Evolutionary conservation across 2,329 filamentous ascomycete genomes (phyloP).

Genomic region (Pseudogymnoascus sp.): DNA sequence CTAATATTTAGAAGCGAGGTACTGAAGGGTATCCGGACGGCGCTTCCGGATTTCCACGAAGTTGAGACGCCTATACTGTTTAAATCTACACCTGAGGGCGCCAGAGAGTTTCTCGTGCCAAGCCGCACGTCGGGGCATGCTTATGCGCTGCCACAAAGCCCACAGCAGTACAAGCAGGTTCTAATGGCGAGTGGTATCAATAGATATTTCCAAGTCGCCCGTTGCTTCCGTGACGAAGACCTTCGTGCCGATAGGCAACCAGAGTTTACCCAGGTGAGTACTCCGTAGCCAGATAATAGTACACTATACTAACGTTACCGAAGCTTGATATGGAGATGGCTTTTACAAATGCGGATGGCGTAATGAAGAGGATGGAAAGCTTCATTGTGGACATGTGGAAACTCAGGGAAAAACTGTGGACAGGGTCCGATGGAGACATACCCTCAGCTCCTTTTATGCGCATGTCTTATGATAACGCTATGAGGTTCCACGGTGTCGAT

Average conservation of each 20-base stretch:
- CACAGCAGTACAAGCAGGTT: constrained; percentile 97
- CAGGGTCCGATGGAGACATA: constrained; percentile 3
- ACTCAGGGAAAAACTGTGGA: not conserved
- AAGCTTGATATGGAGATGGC: constrained; percentile 91
- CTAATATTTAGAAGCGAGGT: constrained; percentile 59
- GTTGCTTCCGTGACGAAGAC: constrained; percentile 93
- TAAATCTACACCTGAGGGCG: constrained; percentile 95
- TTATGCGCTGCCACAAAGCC: constrained; percentile 91
- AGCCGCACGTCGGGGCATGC: constrained; percentile 67
- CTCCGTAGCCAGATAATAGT: not conserved
- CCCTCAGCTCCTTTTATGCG: constrained; percentile 16
- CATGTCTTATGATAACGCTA: constrained; percentile 66
- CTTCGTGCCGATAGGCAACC: constrained; percentile 86
- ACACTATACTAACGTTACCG: constrained; percentile 10
- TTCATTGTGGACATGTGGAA: constrained; percentile 20
- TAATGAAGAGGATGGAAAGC: constrained; percentile 44
- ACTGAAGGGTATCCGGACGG: constrained; percentile 17
- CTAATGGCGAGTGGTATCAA: constrained; percentile 83
- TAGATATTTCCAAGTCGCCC: constrained; percentile 85
- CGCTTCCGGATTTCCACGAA: constrained; percentile 34
- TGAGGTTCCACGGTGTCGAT: constrained; percentile 75
- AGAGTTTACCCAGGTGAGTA: constrained; percentile 78
- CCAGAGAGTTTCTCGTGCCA: constrained; percentile 88
- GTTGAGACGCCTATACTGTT: constrained; percentile 91
- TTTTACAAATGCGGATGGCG: constrained; percentile 64